Percentiles rank a stretch among this genome's conserved stretches.
These are phyloP conservation scores for Leccinum subgranulosum DNA, from an alignment of 768 basidiomycete genomes.

Conservation along the genomic window DNA sequence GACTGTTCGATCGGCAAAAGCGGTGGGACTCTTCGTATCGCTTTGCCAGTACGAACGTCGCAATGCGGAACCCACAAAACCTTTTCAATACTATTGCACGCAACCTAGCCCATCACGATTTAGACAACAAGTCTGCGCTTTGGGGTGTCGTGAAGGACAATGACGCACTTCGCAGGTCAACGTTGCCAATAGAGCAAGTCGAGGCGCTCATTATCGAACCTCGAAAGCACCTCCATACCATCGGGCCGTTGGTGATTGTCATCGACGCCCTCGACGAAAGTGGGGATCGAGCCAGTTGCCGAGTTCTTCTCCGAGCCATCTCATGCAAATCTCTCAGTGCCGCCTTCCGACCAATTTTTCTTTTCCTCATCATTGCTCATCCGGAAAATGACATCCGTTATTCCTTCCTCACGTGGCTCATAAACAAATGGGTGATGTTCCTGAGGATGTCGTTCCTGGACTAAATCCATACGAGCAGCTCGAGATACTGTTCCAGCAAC, in stretches of 20 bases:
- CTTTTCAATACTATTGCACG: background rate
- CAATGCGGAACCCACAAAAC: too few relatives aligned
- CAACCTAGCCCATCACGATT: background rate
- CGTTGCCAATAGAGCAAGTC: background rate
- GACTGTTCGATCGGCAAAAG: background rate
- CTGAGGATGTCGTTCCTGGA: background rate
- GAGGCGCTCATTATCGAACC: background rate
- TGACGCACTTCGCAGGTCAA: background rate
- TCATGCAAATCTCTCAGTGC: too few relatives aligned
- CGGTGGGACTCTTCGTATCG: background rate
- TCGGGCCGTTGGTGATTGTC: background rate
- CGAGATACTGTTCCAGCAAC: background rate
- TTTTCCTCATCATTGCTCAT: too few relatives aligned
- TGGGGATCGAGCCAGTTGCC: too few relatives aligned
- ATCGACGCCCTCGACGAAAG: background rate
- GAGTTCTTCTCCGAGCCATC: too few relatives aligned
- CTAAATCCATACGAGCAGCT: background rate
- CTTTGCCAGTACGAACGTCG: background rate
- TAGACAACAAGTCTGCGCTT: background rate
- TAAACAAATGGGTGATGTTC: too few relatives aligned
- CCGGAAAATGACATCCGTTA: too few relatives aligned
- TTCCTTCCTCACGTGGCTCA: too few relatives aligned
- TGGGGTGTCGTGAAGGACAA: background rate
- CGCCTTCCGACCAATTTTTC: too few relatives aligned
- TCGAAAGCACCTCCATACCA: background rate